Conservation (phyloP, 1,284 basidiomycete species). For the Porodaedalea pini region DNA sequence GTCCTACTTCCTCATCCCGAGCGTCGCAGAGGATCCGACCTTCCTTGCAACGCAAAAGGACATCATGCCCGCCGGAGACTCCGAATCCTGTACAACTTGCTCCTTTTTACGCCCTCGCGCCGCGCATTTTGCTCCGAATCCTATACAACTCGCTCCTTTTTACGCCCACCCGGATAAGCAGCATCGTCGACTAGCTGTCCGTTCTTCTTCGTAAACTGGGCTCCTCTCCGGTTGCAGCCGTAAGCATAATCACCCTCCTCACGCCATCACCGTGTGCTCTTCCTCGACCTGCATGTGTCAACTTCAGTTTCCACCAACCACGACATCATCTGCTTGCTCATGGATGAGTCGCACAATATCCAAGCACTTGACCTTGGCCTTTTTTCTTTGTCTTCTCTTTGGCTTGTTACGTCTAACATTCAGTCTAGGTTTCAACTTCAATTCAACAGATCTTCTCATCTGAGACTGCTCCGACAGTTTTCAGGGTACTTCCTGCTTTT, state of each 20-base stretch:
- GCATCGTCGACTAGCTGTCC: slow-evolving; percentile 84
- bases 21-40: slow-evolving; percentile 79
- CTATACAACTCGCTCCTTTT: slow-evolving; percentile 97
- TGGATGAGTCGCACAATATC: too few species aligned
- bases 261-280: slow-evolving; percentile 67
- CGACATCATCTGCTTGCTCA: too few species aligned
- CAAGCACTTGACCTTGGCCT: too few species aligned
- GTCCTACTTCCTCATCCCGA: slow-evolving; percentile 93
- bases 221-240: slow-evolving; percentile 53
- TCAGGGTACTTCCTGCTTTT: background rate
- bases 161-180: slow-evolving; percentile 72
- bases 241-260: slow-evolving; percentile 79
- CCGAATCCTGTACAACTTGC: too few species aligned
- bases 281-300: too few species aligned
- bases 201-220: slow-evolving; percentile 76
- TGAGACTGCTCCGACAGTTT: background rate
- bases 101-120: too few species aligned
- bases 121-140: slow-evolving; percentile 80
- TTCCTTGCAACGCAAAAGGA: slow-evolving; percentile 97
- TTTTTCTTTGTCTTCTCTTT: too few species aligned
- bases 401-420: background rate
- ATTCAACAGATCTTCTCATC: slow-evolving; percentile 11
- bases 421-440: background rate
- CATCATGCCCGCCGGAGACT: slow-evolving; percentile 96
- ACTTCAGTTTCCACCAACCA: too few species aligned